phyloP scores from a whole-genome alignment of 2,329 filamentous ascomycete species.

The Parascedosporium putredinis region DNA sequence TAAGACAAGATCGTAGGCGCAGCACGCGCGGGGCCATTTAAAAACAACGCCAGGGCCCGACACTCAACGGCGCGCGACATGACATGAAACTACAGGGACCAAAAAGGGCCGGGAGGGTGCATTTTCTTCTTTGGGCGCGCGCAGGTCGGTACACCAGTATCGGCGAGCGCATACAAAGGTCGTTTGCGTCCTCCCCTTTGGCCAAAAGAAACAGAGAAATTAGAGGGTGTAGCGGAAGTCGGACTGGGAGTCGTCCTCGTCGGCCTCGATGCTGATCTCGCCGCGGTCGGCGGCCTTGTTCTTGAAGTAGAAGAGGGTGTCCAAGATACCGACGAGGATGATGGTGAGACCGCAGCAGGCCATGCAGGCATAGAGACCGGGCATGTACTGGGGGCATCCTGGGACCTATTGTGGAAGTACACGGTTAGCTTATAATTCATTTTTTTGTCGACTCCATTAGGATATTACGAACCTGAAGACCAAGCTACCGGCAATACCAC shows the following conservation, averaged over 20 bases:
- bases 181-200: too few species aligned
- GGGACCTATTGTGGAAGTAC: conserved; percentile 3
- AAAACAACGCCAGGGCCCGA: too few species aligned
- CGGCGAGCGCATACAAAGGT: too few species aligned
- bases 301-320: conserved; percentile 28
- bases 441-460: too few species aligned
- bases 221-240: conserved; percentile 10
- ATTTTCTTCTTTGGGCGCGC: too few species aligned
- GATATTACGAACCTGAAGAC: conserved; percentile 47
- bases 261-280: conserved; percentile 39
- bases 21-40: too few species aligned
- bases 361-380: conserved; percentile 46
- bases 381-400: conserved; percentile 45
- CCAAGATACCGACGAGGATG: conserved; percentile 31
- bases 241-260: conserved; percentile 20
- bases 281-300: conserved; percentile 43
- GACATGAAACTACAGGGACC: too few species aligned
- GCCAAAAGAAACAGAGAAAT: background rate
- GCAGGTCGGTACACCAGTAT: too few species aligned
- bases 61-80: too few species aligned
- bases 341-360: conserved; percentile 36
- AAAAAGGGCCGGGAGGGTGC: too few species aligned
- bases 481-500: conserved; percentile 64
- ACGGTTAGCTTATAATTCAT: background rate
- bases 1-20: too few species aligned